These are phyloP conservation scores for Elsinoe batatas DNA, from an alignment of 2,329 filamentous ascomycete genomes.

Conservation along the genomic window DNA sequence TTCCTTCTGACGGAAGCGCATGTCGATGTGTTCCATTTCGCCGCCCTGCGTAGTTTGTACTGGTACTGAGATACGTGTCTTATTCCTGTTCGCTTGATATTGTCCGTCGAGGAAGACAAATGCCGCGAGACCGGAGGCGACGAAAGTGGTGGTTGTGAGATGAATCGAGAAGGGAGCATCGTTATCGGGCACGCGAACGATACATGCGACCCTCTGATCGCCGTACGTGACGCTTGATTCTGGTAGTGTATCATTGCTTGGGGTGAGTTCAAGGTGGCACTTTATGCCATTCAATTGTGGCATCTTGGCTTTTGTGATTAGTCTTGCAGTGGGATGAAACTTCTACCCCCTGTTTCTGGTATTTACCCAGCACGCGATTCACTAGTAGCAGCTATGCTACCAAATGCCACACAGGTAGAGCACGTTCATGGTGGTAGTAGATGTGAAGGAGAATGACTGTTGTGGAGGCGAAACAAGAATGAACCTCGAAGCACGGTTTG, in stretches of 20 bases:
- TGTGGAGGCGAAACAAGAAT: too few relatives aligned
- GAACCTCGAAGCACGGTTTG: too few relatives aligned
- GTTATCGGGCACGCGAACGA: constrained; percentile 39
- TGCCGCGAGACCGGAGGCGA: constrained; percentile 44
- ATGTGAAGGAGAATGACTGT: too few relatives aligned
- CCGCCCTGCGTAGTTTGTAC: constrained; percentile 18
- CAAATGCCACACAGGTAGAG: too few relatives aligned
- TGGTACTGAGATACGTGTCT: constrained; percentile 32
- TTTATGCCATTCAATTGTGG: constrained; percentile 44
- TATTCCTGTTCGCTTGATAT: constrained; percentile 49
- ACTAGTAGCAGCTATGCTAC: too few relatives aligned
- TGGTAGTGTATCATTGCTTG: constrained; percentile 34
- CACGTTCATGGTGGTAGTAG: too few relatives aligned
- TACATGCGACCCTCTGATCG: constrained; percentile 44
- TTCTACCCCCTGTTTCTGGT: too few relatives aligned
- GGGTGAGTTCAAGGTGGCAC: constrained; percentile 42
- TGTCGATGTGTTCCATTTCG: constrained; percentile 35
- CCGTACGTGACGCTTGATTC: constrained; percentile 43
- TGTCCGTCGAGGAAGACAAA: constrained; percentile 49
- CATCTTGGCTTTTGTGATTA: constrained; percentile 29
- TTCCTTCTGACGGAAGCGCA: constrained; percentile 46
- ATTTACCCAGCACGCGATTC: too few relatives aligned
- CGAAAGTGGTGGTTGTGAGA: constrained; percentile 40
- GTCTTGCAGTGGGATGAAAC: too few relatives aligned
- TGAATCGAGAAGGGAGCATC: constrained; percentile 40